phyloP scores from a whole-genome alignment of 352 stramenopile species.

The Globisporangium alternatum region DNA sequence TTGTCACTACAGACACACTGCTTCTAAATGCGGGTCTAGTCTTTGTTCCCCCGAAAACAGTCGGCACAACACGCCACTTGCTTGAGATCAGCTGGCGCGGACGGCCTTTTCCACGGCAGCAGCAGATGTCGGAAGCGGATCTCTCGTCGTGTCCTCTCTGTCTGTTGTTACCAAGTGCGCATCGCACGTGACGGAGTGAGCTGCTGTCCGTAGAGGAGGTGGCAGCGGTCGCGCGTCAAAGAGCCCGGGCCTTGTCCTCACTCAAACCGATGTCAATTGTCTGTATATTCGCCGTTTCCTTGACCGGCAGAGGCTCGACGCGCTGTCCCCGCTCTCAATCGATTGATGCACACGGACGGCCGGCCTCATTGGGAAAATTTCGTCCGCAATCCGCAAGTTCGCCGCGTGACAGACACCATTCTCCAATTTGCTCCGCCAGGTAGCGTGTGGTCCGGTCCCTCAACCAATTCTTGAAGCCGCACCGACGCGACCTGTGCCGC shows the following conservation, averaged over 20 bases:
- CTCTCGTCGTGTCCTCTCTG: conserved; percentile 2
- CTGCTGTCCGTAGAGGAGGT: conserved; percentile 1
- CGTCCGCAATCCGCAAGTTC: background rate
- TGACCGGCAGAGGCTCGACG: conserved; percentile 7
- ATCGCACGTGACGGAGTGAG: too few relatives aligned
- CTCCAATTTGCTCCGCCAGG: background rate
- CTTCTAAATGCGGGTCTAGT: background rate
- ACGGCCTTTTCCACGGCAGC: conserved; percentile 3
- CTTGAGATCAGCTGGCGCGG: conserved; percentile 16
- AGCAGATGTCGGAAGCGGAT: conserved; percentile 20
- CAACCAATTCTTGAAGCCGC: background rate
- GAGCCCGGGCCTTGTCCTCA: background rate
- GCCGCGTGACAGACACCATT: background rate
- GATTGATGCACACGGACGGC: background rate
- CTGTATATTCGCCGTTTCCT: background rate
- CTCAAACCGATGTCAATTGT: background rate
- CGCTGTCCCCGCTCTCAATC: conserved; percentile 6
- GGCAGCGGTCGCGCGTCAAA: background rate
- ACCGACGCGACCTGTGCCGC: conserved; percentile 1
- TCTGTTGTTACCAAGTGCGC: background rate
- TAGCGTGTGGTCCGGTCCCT: background rate
- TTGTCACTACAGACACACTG: background rate
- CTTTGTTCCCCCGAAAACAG: conserved; percentile 5
- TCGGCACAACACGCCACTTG: background rate
- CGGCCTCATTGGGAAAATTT: background rate